These are phyloP conservation scores for Ulvella scutata DNA, from an alignment of 139 green algal genomes.

Conservation along the genomic window DNA sequence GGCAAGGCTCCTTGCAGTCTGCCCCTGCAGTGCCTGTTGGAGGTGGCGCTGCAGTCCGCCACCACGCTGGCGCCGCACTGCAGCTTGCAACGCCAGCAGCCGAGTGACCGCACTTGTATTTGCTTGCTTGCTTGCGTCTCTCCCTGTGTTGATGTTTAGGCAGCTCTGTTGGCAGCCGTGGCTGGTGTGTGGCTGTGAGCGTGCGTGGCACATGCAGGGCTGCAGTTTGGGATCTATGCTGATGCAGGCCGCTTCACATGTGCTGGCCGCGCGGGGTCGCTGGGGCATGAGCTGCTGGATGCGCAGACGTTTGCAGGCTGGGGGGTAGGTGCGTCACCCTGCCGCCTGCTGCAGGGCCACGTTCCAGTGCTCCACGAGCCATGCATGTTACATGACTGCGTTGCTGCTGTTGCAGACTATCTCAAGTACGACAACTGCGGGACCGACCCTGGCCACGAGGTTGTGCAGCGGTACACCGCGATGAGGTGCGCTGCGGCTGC, in stretches of 20 bases:
- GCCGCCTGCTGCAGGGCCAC: too few relatives aligned
- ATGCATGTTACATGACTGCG: too few relatives aligned
- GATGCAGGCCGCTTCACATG: slow-evolving; percentile 22
- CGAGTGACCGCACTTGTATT: background rate
- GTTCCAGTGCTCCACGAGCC: too few relatives aligned
- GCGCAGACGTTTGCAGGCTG: slow-evolving; percentile 17
- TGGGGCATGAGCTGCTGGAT: slow-evolving; percentile 17
- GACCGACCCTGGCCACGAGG: background rate
- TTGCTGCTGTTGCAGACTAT: slow-evolving; percentile 1
- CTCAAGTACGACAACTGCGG: slow-evolving; percentile 14
- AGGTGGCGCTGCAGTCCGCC: background rate
- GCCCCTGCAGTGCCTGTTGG: background rate
- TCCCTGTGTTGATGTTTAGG: background rate
- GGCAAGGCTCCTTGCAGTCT: background rate
- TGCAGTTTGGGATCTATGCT: slow-evolving; percentile 28
- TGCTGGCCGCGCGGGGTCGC: slow-evolving; percentile 16
- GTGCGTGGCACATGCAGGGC: background rate
- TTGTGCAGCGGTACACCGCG: slow-evolving; percentile 8
- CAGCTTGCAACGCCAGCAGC: background rate
- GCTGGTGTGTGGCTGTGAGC: background rate
- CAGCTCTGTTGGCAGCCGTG: background rate
- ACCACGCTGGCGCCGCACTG: background rate
- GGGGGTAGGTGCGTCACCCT: slow-evolving; percentile 20
- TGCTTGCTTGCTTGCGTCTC: background rate
- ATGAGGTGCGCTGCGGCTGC: slow-evolving; percentile 10